These are phyloP conservation scores for Nissolia schottii DNA, from an alignment of 306 rosid species.

Conservation along the genomic window DNA sequence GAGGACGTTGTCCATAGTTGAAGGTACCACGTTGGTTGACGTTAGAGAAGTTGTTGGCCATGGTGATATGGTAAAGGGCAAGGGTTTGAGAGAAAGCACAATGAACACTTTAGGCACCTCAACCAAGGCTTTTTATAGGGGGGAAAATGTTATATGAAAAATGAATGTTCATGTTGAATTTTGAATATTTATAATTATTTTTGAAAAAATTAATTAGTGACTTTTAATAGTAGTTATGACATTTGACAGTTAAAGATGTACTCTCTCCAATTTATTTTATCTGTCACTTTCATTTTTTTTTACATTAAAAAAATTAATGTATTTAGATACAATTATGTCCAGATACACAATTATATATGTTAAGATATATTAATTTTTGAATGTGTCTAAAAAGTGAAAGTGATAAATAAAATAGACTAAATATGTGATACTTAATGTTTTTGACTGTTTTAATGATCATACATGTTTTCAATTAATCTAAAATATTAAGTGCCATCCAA, in stretches of 20 bases:
- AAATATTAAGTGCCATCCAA: no score
- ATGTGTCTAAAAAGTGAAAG: no score
- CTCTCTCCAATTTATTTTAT: no score
- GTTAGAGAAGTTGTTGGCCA: not conserved
- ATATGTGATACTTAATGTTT: not conserved
- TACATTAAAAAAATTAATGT: no score
- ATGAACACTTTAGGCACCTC: not conserved
- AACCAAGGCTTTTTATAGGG: not conserved
- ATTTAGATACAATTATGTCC: no score
- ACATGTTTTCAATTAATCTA: not conserved
- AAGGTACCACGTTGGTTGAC: not conserved
- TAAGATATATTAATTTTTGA: no score
- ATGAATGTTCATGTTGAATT: not conserved
- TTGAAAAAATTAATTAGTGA: not conserved
- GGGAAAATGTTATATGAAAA: not conserved
- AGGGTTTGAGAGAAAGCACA: not conserved
- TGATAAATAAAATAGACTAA: no score
- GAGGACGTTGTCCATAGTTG: not conserved
- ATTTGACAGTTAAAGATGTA: no score
- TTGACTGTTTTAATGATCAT: not conserved
- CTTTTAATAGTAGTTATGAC: not conserved
- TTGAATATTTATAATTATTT: not conserved
- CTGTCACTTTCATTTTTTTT: no score
- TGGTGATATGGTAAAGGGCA: not conserved
- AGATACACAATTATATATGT: no score